Evolutionary conservation across 169 alveolate genomes (phyloP).

Genomic region (Cryptosporidium muris): DNA sequence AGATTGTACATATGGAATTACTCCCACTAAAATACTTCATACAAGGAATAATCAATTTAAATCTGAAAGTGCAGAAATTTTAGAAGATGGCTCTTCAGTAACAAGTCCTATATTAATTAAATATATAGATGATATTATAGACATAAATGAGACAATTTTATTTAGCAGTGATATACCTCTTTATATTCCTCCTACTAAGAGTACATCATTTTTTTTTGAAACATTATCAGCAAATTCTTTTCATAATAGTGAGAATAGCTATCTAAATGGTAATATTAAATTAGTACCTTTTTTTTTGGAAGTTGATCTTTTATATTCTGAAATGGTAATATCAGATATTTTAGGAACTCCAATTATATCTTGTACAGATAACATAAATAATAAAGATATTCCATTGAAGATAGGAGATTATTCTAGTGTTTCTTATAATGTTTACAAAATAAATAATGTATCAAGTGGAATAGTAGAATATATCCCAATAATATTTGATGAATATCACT

Average conservation of each 20-base stretch:
- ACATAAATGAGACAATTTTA: slow-evolving; percentile 36
- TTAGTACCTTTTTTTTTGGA: slow-evolving; percentile 60
- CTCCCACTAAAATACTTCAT: slow-evolving; percentile 45
- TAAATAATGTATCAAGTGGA: slow-evolving; percentile 63
- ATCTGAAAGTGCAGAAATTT: slow-evolving; percentile 15
- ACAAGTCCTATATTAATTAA: slow-evolving; percentile 41
- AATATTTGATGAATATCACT: slow-evolving; percentile 61
- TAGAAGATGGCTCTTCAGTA: slow-evolving; percentile 43
- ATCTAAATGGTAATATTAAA: slow-evolving; percentile 13
- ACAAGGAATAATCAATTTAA: slow-evolving; percentile 14
- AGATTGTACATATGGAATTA: slow-evolving; percentile 19
- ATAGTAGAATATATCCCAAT: slow-evolving; percentile 52
- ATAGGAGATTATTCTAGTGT: slow-evolving; percentile 25
- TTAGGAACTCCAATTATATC: slow-evolving; percentile 6
- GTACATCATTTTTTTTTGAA: slow-evolving; percentile 22
- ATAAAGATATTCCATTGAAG: background rate
- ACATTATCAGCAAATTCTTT: background rate
- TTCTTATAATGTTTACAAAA: slow-evolving; percentile 60
- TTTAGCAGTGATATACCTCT: slow-evolving; percentile 33
- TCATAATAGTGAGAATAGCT: no score
- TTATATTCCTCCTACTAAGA: background rate
- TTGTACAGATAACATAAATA: background rate
- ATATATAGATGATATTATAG: slow-evolving; percentile 52
- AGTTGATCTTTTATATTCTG: slow-evolving; percentile 60
- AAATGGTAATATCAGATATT: background rate